Percentiles rank a stretch among this genome's conserved stretches.
Evolutionary conservation across 2,329 filamentous ascomycete genomes (phyloP).

Genomic region (Esteya vermicola): DNA sequence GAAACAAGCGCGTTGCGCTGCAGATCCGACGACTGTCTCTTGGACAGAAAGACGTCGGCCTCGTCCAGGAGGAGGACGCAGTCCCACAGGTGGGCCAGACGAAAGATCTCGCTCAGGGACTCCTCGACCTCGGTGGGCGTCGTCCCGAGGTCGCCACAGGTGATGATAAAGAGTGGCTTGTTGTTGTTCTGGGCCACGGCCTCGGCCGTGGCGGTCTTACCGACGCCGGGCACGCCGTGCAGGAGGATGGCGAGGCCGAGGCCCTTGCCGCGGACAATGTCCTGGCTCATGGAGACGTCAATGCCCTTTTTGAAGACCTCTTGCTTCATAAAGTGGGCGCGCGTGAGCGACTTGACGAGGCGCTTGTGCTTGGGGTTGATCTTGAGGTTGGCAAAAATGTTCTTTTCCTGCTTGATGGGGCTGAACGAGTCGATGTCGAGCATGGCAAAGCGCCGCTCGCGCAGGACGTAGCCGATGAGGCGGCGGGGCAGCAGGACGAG

Average conservation of each 20-base stretch:
- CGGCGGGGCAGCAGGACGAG: slow-evolving; percentile 8
- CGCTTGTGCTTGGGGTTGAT: slow-evolving; percentile 11
- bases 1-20: slow-evolving; percentile 25
- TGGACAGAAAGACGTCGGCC: slow-evolving; percentile 29
- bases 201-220: slow-evolving; percentile 31
- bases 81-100: slow-evolving; percentile 10
- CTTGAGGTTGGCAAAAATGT: slow-evolving; percentile 12
- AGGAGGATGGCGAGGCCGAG: slow-evolving; percentile 28
- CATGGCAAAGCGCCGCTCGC: slow-evolving; percentile 12
- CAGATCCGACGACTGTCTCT: slow-evolving; percentile 15
- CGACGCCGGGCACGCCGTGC: slow-evolving; percentile 32
- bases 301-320: not conserved
- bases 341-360: slow-evolving; percentile 10
- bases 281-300: not conserved
- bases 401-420: slow-evolving; percentile 4
- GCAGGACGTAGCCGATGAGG: slow-evolving; percentile 12
- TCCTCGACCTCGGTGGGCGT: slow-evolving; percentile 19
- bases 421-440: slow-evolving; percentile 5
- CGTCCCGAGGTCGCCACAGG: slow-evolving; percentile 30
- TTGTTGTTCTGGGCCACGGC: slow-evolving; percentile 21
- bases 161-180: slow-evolving; percentile 32
- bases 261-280: slow-evolving; percentile 18
- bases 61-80: slow-evolving; percentile 18
- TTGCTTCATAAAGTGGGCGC: not conserved
- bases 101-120: slow-evolving; percentile 12